Evolutionary conservation across 805 yeast species (phyloP).

Genomic region (Zygotorulaspora chibaensis): DNA sequence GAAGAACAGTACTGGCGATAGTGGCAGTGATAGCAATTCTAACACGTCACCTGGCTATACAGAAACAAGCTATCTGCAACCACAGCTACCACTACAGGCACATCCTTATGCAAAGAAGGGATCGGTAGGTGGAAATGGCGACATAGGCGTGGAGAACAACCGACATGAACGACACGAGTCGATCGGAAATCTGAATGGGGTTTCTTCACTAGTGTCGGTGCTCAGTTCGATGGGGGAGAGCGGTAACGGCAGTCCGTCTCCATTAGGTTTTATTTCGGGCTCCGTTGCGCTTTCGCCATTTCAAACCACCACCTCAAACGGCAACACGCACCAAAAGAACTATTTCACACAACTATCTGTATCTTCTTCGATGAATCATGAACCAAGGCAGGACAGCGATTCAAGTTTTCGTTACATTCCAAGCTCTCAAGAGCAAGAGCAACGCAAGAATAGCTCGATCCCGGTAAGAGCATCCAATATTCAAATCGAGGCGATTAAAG

Average conservation of each 20-base stretch:
- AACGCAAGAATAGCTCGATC: slow-evolving; percentile 20
- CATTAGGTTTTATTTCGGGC: not conserved
- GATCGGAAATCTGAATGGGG: slow-evolving; percentile 8
- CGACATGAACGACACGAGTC: not conserved
- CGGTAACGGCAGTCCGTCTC: slow-evolving; percentile 1
- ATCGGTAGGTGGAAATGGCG: not conserved
- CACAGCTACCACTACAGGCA: not conserved
- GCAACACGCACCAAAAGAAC: not conserved
- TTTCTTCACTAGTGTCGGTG: slow-evolving; percentile 19
- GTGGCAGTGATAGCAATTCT: slow-evolving; percentile 5
- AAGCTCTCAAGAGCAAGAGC: slow-evolving; percentile 11
- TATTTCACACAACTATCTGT: not conserved
- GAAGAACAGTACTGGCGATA: slow-evolving; percentile 1
- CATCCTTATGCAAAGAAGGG: not conserved
- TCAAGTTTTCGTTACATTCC: slow-evolving; percentile 5
- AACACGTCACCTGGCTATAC: not conserved
- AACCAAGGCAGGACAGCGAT: slow-evolving; percentile 4
- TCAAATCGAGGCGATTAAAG: slow-evolving; percentile 31
- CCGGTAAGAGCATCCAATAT: slow-evolving; percentile 30
- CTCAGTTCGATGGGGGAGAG: slow-evolving; percentile 10
- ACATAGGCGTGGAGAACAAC: not conserved
- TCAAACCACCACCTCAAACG: not conserved
- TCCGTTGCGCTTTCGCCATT: not conserved
- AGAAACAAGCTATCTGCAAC: not conserved
- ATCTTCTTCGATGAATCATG: not conserved